A percentile compares a stretch with the other conserved stretches of the same genome.
phyloP scores from a whole-genome alignment of 2,329 filamentous ascomycete genomes.

The Aspergillus alliaceus region DNA sequence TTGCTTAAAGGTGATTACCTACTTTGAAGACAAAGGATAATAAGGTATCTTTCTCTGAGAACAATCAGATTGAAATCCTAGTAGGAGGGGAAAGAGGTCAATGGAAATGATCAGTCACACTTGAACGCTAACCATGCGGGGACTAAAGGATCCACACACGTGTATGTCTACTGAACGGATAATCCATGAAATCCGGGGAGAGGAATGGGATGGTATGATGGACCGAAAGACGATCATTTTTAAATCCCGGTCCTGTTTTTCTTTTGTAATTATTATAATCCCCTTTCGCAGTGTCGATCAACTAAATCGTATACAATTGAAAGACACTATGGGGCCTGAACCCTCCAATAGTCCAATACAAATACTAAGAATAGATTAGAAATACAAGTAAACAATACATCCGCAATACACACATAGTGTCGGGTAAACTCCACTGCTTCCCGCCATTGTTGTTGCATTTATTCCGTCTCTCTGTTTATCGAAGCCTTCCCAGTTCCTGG shows the following conservation, averaged over 20 bases:
- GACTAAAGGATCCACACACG: background rate
- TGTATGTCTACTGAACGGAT: background rate
- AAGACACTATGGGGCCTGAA: no score
- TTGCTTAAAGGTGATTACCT: background rate
- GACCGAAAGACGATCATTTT: background rate
- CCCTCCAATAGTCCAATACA: background rate
- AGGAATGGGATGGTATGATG: background rate
- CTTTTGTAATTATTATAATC: no score
- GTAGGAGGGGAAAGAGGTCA: background rate
- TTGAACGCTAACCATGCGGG: background rate
- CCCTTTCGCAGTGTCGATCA: no score
- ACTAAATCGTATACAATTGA: no score
- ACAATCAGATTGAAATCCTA: background rate
- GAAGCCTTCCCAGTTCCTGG: background rate
- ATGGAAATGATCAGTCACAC: background rate
- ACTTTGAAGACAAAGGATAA: background rate
- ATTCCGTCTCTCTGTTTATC: background rate
- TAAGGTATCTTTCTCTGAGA: background rate
- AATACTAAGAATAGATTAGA: background rate
- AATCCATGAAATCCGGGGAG: background rate
- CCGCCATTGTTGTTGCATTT: no score
- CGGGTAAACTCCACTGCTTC: no score
- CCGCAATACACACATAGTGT: no score
- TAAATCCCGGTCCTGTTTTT: background rate
- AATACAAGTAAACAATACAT: slow-evolving; percentile 1